phyloP scores from a whole-genome alignment of 2,329 filamentous ascomycete species.

The Acrocalymma vagum region DNA sequence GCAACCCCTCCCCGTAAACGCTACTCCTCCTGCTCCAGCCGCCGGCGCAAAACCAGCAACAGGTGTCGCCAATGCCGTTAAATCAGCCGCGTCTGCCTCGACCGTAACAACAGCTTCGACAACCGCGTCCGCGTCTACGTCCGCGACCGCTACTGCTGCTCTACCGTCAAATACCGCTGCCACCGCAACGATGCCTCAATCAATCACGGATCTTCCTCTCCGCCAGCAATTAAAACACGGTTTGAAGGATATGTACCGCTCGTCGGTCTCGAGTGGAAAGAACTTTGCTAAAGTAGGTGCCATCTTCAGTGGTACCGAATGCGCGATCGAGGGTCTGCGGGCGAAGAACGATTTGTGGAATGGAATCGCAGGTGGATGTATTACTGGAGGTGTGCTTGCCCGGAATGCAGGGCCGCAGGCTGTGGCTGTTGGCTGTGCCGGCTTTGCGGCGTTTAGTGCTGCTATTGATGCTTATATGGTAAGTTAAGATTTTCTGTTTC shows the following conservation, averaged over 20 bases:
- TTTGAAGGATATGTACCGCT: conserved; percentile 92
- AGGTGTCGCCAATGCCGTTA: conserved; percentile 8
- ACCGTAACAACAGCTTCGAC: conserved; percentile 20
- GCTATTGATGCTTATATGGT: conserved; percentile 92
- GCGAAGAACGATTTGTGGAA: conserved; percentile 95
- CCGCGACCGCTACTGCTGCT: conserved; percentile 69
- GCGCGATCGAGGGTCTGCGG: conserved; percentile 88
- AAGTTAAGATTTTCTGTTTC: conserved; percentile 15
- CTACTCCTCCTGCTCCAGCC: conserved; percentile 47
- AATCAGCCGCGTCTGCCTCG: conserved; percentile 51
- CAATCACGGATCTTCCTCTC: conserved; percentile 75
- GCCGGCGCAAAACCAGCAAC: conserved; percentile 38
- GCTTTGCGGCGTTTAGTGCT: conserved; percentile 91
- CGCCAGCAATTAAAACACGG: conserved; percentile 84
- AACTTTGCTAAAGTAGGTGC: conserved; percentile 94
- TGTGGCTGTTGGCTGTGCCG: conserved; percentile 84
- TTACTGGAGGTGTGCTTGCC: conserved; percentile 89
- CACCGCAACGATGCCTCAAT: conserved; percentile 54
- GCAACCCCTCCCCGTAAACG: conserved; percentile 44
- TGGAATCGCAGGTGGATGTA: conserved; percentile 84
- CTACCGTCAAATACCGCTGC: conserved; percentile 39
- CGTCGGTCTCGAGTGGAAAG: conserved; percentile 84
- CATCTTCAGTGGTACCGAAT: conserved; percentile 92
- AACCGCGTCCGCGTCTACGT: conserved; percentile 70
- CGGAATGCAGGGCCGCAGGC: conserved; percentile 90